Percentiles rank a stretch among this genome's conserved stretches.
phyloP scores from a whole-genome alignment of 2,329 filamentous ascomycete genomes.

The Fusarium torulosum region DNA sequence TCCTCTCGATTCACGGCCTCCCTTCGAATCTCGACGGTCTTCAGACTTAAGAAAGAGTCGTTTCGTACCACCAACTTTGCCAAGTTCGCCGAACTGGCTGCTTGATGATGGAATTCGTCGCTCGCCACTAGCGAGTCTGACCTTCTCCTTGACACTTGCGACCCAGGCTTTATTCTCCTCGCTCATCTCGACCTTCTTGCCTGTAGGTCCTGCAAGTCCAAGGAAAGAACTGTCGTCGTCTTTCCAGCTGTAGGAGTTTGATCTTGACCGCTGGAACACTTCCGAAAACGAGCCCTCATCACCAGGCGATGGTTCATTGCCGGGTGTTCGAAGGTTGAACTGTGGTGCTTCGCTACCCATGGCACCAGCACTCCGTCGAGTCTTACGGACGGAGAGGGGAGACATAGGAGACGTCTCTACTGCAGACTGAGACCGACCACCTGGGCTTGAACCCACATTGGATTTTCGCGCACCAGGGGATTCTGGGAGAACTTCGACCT shows the following conservation, averaged over 20 bases:
- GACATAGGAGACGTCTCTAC: constrained; percentile 57
- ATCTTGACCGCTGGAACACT: constrained; percentile 61
- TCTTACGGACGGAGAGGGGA: constrained; percentile 68
- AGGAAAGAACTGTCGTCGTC: constrained; percentile 71
- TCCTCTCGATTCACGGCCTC: constrained; percentile 29
- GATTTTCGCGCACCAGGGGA: constrained; percentile 47
- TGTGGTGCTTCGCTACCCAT: constrained; percentile 50
- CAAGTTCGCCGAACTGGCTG: constrained; percentile 73
- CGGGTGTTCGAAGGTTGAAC: constrained; percentile 59
- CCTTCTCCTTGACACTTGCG: constrained; percentile 84
- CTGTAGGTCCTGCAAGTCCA: constrained; percentile 77
- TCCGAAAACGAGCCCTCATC: constrained; percentile 59
- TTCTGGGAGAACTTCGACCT: constrained; percentile 66
- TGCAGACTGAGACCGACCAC: constrained; percentile 57
- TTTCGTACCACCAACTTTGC: constrained; percentile 79
- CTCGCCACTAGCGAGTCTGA: constrained; percentile 76
- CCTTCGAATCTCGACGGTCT: constrained; percentile 42
- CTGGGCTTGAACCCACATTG: constrained; percentile 56
- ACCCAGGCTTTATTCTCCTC: constrained; percentile 84
- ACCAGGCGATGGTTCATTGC: constrained; percentile 49
- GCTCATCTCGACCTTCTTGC: constrained; percentile 74
- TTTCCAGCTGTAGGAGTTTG: constrained; percentile 68
- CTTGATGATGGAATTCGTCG: constrained; percentile 52
- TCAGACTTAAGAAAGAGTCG: constrained; percentile 69
- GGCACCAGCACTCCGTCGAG: constrained; percentile 61